Evolutionary conservation across 2,329 filamentous ascomycete species (phyloP).

Genomic region (Neopestalotiopsis sp.): DNA sequence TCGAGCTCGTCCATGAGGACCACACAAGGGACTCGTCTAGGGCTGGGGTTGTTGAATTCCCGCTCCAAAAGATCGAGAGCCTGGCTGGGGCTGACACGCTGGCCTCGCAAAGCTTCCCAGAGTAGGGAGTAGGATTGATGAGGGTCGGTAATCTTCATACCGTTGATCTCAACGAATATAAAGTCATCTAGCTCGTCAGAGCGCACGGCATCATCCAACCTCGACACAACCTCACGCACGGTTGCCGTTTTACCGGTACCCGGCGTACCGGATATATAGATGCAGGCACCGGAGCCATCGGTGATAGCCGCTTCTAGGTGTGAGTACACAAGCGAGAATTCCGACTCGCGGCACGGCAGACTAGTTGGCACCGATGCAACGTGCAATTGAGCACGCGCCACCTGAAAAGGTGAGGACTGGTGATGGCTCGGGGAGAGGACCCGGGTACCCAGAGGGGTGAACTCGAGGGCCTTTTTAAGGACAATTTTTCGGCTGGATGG

Average conservation of each 20-base stretch:
- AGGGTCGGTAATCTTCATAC: slow-evolving; percentile 98
- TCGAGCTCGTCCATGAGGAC: slow-evolving; percentile 99
- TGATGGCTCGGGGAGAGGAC: slow-evolving; percentile 77
- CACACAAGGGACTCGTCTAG: slow-evolving; percentile 90
- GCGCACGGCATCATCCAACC: slow-evolving; percentile 84
- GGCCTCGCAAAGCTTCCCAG: slow-evolving; percentile 94
- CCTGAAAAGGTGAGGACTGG: slow-evolving; percentile 85
- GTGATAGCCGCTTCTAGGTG: slow-evolving; percentile 94
- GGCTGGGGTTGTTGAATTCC: slow-evolving; percentile 91
- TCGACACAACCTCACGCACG: slow-evolving; percentile 89
- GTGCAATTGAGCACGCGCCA: slow-evolving; percentile 86
- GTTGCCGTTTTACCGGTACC: slow-evolving; percentile 98
- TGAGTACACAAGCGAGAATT: slow-evolving; percentile 91
- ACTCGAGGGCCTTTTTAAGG: slow-evolving; percentile 88
- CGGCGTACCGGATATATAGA: slow-evolving; percentile 98
- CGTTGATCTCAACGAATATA: slow-evolving; percentile 99
- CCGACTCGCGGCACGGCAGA: slow-evolving; percentile 87
- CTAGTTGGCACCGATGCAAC: slow-evolving; percentile 91
- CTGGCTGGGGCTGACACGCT: slow-evolving; percentile 89
- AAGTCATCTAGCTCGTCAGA: slow-evolving; percentile 96
- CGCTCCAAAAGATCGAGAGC: slow-evolving; percentile 88
- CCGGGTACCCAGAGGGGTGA: slow-evolving; percentile 92
- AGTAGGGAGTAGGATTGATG: slow-evolving; percentile 94
- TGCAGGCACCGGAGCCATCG: slow-evolving; percentile 91
- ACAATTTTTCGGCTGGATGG: slow-evolving; percentile 59